A percentile compares a stretch with the other conserved stretches of the same genome.
Conservation (phyloP, 371 early-diverging fungal genomes). For the Gilbertella persicaria region DNA sequence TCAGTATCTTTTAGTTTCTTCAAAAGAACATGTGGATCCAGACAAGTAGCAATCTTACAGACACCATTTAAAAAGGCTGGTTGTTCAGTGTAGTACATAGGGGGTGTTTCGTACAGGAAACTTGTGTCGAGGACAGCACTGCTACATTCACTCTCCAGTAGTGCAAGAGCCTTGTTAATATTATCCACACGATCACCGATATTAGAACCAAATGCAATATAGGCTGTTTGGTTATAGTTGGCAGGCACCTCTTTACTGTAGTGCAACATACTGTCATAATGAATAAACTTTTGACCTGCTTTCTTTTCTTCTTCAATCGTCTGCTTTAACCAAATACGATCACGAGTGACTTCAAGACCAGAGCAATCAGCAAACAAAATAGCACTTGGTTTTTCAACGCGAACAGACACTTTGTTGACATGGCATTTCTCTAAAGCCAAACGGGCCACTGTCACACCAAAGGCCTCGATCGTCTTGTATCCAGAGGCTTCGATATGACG, state of each 20-base stretch:
- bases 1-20: slow-evolving; percentile 84
- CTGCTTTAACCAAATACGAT: slow-evolving; percentile 52
- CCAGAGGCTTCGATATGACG: slow-evolving; percentile 69
- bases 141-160: slow-evolving; percentile 52
- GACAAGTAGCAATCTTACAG: slow-evolving; percentile 78
- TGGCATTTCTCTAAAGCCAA: slow-evolving; percentile 78
- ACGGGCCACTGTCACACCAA: slow-evolving; percentile 73
- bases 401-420: slow-evolving; percentile 83
- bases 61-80: slow-evolving; percentile 90
- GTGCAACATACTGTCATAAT: slow-evolving; percentile 20
- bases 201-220: slow-evolving; percentile 93
- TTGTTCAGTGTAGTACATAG: slow-evolving; percentile 96
- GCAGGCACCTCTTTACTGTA: slow-evolving; percentile 36
- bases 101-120: slow-evolving; percentile 93
- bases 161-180: slow-evolving; percentile 73
- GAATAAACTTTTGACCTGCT: slow-evolving; percentile 32
- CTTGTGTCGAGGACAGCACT: slow-evolving; percentile 87
- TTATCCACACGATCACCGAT: slow-evolving; percentile 82
- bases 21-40: slow-evolving; percentile 79
- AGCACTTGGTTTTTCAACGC: slow-evolving; percentile 91
- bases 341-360: slow-evolving; percentile 89
- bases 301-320: slow-evolving; percentile 36
- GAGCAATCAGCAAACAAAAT: slow-evolving; percentile 90
- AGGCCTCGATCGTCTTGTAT: slow-evolving; percentile 86
- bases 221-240: slow-evolving; percentile 49